A percentile compares a stretch with the other conserved stretches of the same genome.
phyloP scores from a whole-genome alignment of 148 eudicot genomes.

The Cornus controversa region DNA sequence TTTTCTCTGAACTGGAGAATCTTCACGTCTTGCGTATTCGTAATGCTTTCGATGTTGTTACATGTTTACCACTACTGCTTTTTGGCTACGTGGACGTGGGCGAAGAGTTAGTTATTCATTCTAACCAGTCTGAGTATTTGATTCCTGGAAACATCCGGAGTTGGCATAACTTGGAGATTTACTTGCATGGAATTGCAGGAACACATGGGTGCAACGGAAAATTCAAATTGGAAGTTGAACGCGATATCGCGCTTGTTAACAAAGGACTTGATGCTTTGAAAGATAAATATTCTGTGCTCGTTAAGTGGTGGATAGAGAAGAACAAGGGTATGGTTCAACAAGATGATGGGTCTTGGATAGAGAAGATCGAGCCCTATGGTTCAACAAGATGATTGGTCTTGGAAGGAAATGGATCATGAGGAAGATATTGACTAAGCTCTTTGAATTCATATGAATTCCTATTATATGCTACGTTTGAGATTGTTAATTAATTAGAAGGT shows the following conservation, averaged over 20 bases:
- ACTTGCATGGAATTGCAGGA: conserved; percentile 82
- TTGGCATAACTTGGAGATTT: conserved; percentile 76
- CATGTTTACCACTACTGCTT: conserved; percentile 51
- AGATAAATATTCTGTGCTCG: conserved; percentile 56
- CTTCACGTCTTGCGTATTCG: conserved; percentile 40
- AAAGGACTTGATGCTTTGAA: conserved; percentile 47
- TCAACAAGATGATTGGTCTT: no score
- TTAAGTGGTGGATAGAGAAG: conserved; percentile 63
- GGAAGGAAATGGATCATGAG: conserved; percentile 63
- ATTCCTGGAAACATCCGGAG: conserved; percentile 37
- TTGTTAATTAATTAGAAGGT: no score
- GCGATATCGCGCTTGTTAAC: conserved; percentile 63
- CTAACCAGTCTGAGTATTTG: conserved; percentile 50
- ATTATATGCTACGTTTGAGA: no score
- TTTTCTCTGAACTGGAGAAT: conserved; percentile 16
- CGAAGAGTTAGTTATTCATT: conserved; percentile 47
- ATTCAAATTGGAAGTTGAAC: conserved; percentile 52
- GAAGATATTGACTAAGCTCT: conserved; percentile 18
- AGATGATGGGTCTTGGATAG: conserved; percentile 56
- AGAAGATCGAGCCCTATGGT: no score
- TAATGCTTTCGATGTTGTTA: conserved; percentile 48
- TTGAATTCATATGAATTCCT: no score
- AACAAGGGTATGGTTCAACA: conserved; percentile 81
- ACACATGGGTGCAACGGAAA: conserved; percentile 38
- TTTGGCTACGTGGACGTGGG: conserved; percentile 66